A percentile compares a stretch with the other conserved stretches of the same genome.
Evolutionary conservation across 2,329 filamentous ascomycete species (phyloP).

Genomic region (Sclerotinia sclerotiorum): DNA sequence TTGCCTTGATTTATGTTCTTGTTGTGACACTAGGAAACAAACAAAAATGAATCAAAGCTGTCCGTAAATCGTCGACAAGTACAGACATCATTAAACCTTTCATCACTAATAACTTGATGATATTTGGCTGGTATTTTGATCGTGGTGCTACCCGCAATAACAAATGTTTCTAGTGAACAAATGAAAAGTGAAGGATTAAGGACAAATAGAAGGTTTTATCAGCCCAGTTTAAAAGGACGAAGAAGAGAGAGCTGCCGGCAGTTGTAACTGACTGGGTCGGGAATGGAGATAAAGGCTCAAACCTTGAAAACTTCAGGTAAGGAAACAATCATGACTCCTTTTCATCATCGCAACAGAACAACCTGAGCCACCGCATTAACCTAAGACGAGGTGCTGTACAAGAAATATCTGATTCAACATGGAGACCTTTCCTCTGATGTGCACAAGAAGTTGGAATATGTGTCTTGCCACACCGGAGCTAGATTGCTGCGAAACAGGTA

Average conservation of each 20-base stretch:
- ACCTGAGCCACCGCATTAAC: neutral
- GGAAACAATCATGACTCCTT: neutral
- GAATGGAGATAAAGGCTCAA: neutral
- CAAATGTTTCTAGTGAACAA: neutral
- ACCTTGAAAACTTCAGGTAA: neutral
- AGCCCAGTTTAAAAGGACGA: neutral
- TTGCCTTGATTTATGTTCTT: neutral
- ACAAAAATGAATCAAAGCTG: neutral
- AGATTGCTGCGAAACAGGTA: conserved; percentile 29
- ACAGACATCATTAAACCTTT: conserved; percentile 32
- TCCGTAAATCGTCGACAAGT: conserved; percentile 32
- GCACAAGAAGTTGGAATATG: too few relatives aligned
- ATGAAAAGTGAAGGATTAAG: neutral
- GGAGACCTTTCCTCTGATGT: neutral
- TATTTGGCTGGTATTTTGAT: conserved; percentile 35
- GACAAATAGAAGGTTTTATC: neutral
- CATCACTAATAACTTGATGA: conserved; percentile 31
- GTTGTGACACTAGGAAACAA: neutral
- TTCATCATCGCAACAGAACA: neutral
- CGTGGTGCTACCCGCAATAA: neutral
- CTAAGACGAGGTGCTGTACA: neutral
- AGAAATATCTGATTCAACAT: neutral
- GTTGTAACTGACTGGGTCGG: neutral
- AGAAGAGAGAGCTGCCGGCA: neutral
- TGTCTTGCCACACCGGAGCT: conserved; percentile 25